A percentile compares a stretch with the other conserved stretches of the same genome.
Evolutionary conservation across 1,284 basidiomycete species (phyloP).

Genomic region (Leccinum subspadiceum): DNA sequence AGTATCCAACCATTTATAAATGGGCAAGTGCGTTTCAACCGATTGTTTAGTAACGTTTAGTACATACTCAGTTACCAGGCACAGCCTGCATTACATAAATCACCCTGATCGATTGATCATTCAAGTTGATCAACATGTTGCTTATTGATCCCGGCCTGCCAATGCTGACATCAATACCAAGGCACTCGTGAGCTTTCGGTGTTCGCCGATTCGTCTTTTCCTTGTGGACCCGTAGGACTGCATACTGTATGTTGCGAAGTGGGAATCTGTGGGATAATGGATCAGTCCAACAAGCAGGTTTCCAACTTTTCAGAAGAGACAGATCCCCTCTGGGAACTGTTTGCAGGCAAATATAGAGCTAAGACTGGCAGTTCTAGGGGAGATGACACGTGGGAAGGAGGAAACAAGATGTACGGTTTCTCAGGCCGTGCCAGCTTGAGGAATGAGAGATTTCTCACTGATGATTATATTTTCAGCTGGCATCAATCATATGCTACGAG

Average conservation of each 20-base stretch:
- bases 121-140: not conserved
- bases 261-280: not conserved
- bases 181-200: not conserved
- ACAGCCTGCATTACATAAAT: not conserved
- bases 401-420: not conserved
- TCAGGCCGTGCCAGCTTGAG: not conserved
- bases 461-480: slow-evolving; percentile 1
- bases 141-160: not conserved
- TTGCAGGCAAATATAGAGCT: not conserved
- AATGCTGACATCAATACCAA: not conserved
- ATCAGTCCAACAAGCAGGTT: not conserved
- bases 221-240: not conserved
- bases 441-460: not conserved
- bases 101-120: not conserved
- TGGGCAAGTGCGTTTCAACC: not conserved
- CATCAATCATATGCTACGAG: not conserved
- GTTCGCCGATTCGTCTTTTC: not conserved
- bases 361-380: not conserved
- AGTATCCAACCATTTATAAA: too few species aligned
- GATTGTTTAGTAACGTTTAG: not conserved
- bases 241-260: not conserved
- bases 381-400: not conserved
- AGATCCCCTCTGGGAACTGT: not conserved
- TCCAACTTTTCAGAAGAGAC: not conserved
- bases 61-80: not conserved